phyloP scores from a whole-genome alignment of 2,329 filamentous ascomycete genomes.

The Sporothrix globosa region DNA sequence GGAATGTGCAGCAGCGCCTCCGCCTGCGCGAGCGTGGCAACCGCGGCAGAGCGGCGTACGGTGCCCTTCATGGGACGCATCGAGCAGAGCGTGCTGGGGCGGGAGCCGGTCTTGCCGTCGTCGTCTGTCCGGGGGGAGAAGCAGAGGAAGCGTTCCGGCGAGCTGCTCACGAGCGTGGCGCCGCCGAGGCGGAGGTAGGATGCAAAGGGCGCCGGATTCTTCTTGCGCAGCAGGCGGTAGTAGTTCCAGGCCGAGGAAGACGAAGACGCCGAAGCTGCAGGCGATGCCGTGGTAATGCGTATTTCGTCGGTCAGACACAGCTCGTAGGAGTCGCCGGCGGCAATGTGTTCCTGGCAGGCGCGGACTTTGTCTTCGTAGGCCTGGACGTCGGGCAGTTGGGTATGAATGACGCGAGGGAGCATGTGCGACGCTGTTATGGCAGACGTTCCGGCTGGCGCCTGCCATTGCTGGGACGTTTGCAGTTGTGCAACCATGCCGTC shows the following conservation, averaged over 20 bases:
- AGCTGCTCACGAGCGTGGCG: slow-evolving; percentile 77
- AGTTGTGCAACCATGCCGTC: slow-evolving; percentile 44
- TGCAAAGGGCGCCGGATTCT: slow-evolving; percentile 82
- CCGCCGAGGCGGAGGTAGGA: slow-evolving; percentile 74
- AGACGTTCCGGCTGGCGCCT: neutral
- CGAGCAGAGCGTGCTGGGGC: slow-evolving; percentile 54
- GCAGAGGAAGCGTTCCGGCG: slow-evolving; percentile 81
- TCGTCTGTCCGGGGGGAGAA: neutral
- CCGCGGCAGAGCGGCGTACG: slow-evolving; percentile 72
- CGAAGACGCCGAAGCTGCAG: slow-evolving; percentile 39
- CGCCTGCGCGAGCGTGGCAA: slow-evolving; percentile 71
- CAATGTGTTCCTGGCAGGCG: slow-evolving; percentile 70
- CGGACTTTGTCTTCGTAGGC: slow-evolving; percentile 69
- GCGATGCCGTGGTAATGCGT: slow-evolving; percentile 51
- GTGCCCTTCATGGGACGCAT: slow-evolving; percentile 98
- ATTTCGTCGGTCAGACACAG: slow-evolving; percentile 81
- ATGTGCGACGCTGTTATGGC: neutral
- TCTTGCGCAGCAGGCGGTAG: slow-evolving; percentile 68
- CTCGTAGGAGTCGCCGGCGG: slow-evolving; percentile 81
- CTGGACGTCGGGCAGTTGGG: slow-evolving; percentile 49
- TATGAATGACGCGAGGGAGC: slow-evolving; percentile 32
- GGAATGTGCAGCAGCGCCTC: slow-evolving; percentile 72
- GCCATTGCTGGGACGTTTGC: slow-evolving; percentile 41
- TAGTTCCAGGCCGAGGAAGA: slow-evolving; percentile 63
- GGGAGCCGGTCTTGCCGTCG: neutral